These are phyloP conservation scores for Serendipita sp. DNA, from an alignment of 768 basidiomycete species.

Conservation along the genomic window DNA sequence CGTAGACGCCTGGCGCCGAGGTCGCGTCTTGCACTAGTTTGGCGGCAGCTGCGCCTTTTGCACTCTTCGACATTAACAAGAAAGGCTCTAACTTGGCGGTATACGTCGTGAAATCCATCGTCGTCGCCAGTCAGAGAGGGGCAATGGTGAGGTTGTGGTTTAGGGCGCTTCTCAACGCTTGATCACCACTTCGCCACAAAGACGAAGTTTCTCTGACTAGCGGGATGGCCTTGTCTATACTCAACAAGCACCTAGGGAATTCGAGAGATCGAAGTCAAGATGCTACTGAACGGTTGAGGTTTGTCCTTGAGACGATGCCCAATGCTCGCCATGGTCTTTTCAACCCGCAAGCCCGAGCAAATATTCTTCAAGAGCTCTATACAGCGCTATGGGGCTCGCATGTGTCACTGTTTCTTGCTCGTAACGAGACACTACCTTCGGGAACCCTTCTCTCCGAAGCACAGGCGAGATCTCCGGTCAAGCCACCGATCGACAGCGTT, in stretches of 20 bases:
- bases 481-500: conserved; percentile 34
- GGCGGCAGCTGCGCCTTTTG: conserved; percentile 84
- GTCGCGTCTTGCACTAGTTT: conserved; percentile 79
- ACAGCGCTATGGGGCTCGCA: conserved; percentile 70
- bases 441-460: conserved; percentile 54
- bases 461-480: conserved; percentile 43
- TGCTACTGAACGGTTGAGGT: conserved; percentile 5
- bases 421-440: conserved; percentile 36
- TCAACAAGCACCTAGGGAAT: background rate
- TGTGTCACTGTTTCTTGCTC: conserved; percentile 52
- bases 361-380: conserved; percentile 70
- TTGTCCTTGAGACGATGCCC: conserved; percentile 9
- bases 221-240: background rate
- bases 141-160: background rate
- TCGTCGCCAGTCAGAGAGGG: background rate
- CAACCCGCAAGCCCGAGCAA: conserved; percentile 31
- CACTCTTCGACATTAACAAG: conserved; percentile 78
- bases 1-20: conserved; percentile 78
- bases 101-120: conserved; percentile 4
- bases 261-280: background rate
- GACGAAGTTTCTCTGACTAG: background rate
- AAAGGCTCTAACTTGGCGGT: conserved; percentile 72
- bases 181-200: background rate
- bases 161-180: background rate
- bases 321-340: conserved; percentile 8